These are phyloP conservation scores for Inga oerstediana DNA, from an alignment of 306 rosid species.

Conservation along the genomic window DNA sequence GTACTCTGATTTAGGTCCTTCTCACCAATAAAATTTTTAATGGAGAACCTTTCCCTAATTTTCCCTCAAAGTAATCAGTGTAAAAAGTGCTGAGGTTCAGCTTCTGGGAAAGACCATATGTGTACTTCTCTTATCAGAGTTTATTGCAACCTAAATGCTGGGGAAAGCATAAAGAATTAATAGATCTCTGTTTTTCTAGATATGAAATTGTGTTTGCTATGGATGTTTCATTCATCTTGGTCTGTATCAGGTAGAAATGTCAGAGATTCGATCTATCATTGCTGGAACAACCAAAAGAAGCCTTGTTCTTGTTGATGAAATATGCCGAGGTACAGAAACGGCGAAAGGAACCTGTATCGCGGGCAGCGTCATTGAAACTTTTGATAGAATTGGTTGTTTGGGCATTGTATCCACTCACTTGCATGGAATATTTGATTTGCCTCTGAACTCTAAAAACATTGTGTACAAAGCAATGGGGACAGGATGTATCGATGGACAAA, in stretches of 20 bases:
- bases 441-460: constrained; percentile 64
- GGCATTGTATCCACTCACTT: constrained; percentile 97
- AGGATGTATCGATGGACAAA: constrained; percentile 57
- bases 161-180: neutral
- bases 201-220: neutral
- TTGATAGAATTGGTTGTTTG: constrained; percentile 77
- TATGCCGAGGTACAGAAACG: constrained; percentile 97
- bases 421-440: constrained; percentile 82
- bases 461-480: constrained; percentile 88
- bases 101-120: neutral
- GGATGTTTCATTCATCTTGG: constrained; percentile 21
- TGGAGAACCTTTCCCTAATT: too few species aligned
- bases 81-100: neutral
- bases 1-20: too few species aligned
- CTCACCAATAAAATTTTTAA: too few species aligned
- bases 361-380: constrained; percentile 85
- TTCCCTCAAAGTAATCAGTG: neutral
- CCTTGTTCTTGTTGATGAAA: constrained; percentile 94
- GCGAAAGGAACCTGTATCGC: constrained; percentile 98
- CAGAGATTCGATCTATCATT: constrained; percentile 84
- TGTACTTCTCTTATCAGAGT: neutral
- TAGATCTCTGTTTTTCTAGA: constrained; percentile 18
- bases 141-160: neutral
- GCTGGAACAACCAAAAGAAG: constrained; percentile 72
- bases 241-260: constrained; percentile 87